Evolutionary conservation across 2,329 filamentous ascomycete species (phyloP), one percentile per base, ranked within the genome.

Genomic region (Aspergillus niger): DNA sequence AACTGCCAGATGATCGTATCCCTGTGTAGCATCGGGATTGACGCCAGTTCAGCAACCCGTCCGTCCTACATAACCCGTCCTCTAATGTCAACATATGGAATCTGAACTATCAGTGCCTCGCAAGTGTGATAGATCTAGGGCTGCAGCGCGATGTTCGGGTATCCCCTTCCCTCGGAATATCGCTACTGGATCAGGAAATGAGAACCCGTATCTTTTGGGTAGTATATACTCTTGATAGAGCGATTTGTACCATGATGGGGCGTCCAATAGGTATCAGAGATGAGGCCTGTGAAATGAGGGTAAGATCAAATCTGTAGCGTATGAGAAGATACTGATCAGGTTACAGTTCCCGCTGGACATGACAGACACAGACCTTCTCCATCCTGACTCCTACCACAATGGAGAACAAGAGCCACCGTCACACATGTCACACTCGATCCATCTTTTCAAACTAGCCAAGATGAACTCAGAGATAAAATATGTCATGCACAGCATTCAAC

Each of bases 401-500:
- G 57, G 17, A 41, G 8, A 65, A 64, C 8, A 51, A 5, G 44
- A 56, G 32, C 56, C 65, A 41, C 63, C 62, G 4, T 73, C 69
- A 5, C 72, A 71, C 36, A 79, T 82, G 65, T 67, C 74, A 0
- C 81, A 76, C 52, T 77, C 81, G 0, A 76, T 84, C 7, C 82
- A 84, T 52, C 68, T 85, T 0, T 84, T 85, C 57, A 70, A 59
- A 54, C 50, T 74, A 2, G 67, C 72, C 1, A 66, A 76, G 70
- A 72, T 85, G 5, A 85, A 84, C 58, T 85, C 83, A 0, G 83
- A 85, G 65, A 84, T 85, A n/a, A 85, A 85, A 69, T 85, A 84
- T 51, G 75, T 85, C 2, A 79, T 82, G 38, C 83, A 85, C 57
- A 84, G 82, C 55, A 78, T 85, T 55, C 77, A 78, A n/a, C 75